Evolutionary conservation across 768 basidiomycete species (phyloP), one percentile per base, ranked within the genome.

Genomic region (Podaxis sp.): DNA sequence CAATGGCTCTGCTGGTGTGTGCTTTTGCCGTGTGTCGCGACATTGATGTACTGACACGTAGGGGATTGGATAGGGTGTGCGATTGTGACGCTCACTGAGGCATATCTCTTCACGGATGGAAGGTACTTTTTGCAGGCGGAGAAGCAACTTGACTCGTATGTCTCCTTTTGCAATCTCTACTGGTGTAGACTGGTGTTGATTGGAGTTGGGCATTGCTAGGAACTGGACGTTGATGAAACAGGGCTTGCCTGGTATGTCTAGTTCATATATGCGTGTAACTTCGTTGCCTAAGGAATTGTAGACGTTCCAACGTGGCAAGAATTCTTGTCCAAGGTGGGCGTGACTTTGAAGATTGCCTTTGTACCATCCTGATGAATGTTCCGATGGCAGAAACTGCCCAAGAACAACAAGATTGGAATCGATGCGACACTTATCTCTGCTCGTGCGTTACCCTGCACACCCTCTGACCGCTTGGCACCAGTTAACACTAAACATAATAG

Each of bases 221-320:
- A 95, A 95, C 65, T 99, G 96, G 96, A 89, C 82, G 0, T 75
- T 99, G 72, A 95, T 96, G 92, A 95, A 93, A 71, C 88, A 92
- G 67, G 97, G 96, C 4, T 73, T 93, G 17, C 89, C 90, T 70
- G 91, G 95, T 86, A 56, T 64, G 60, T 67, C 17, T 41, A 8
- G 38, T 61, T 30, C 61, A 60, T 67, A 44, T 40, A 12, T 10
- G 7, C 4, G 2, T 6, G 10, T 12, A 24, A 37, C 24, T 28
- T 10, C 20, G 36, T 60, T 11, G 28, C 24, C 54, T 6, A 64
- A 33, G 41, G 52, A 4, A 17, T 37, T 48, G 11, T 55, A 92
- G 93, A 93, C 68, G 90, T 95, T 12, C 93, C 93, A 2, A 89
- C 88, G 2, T 96, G 94, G 95, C 90, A 95, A 69, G 91, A 93